Base-by-base conservation (phyloP, 768 basidiomycete genomes). In the Tylopilus cervinicoccineus region DNA sequence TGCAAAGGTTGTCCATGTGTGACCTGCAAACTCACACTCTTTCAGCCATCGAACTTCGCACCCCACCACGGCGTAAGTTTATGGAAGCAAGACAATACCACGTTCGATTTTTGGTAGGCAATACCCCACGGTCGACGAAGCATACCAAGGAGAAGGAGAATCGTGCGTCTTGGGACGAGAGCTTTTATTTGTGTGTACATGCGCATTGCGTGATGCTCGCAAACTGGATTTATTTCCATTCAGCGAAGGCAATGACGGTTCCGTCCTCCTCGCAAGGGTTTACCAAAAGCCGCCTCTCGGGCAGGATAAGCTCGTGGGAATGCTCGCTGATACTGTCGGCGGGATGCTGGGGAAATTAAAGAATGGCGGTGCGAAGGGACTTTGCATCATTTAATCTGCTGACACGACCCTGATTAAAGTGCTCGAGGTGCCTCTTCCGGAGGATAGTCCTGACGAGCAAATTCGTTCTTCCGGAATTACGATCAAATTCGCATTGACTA, bases 111-210 rank as follows among this genome's bases (percentile, higher is more conserved):
- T 41, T 19, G 2, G 44, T 58, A 16, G 49, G 32, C 20, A 20
- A 39, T 36, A 56, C 47, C 26, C 44, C 26, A 0, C 54, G 58
- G 16, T 48, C 58, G 16, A 58, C 57, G 50, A 52, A 45, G 23
- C 33, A 13, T 0, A 45, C 34, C 23, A 60, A 40, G 13, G 57
- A 60, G 42, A 56, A 32, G 36, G 29, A 43, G 22, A 44, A 44
- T 36, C 3, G 29, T 9, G 34, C 38, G 1, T 46, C 34, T 27
- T 58, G 57, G 57, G 36, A 52, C 24, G 53, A 58, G 9, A 44
- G 7, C 5, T 38, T 58, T 2, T 60, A 48, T 40, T 58, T 58
- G 57, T 58, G 16, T 12, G 57, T 59, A 8, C 10, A 38, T 17
- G 5, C 20, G 23, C 6, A 24, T 42, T 24, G 2, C 23, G 23